Percentiles rank a stretch among this genome's conserved stretches.
These are phyloP conservation scores for Coniferiporia sulphurascens DNA, from an alignment of 1,284 basidiomycete genomes.

Conservation along the genomic window DNA sequence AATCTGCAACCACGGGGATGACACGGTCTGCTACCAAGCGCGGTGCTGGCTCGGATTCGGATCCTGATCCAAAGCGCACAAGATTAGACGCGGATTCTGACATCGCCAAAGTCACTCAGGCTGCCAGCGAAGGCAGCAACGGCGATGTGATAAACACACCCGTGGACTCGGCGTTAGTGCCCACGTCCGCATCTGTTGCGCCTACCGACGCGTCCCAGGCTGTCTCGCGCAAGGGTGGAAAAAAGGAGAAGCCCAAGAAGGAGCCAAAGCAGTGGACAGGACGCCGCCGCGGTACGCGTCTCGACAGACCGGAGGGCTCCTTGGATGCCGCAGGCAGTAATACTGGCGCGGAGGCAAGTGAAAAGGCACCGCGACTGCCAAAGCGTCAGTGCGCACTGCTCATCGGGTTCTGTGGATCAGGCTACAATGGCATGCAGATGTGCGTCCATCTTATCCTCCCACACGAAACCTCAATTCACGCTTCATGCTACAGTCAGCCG, in stretches of 20 bases:
- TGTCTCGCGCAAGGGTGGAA: background rate
- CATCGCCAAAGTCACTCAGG: background rate
- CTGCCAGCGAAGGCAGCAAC: no score
- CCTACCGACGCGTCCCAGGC: background rate
- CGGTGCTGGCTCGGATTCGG: background rate
- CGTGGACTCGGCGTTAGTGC: background rate
- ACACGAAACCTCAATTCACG: background rate
- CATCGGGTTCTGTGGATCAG: slow-evolving; percentile 76
- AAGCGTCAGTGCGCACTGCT: slow-evolving; percentile 71
- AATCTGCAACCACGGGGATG: background rate
- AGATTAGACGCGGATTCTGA: background rate
- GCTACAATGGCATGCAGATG: slow-evolving; percentile 96
- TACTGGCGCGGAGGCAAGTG: slow-evolving; percentile 24
- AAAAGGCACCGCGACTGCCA: slow-evolving; percentile 50
- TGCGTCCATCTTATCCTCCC: slow-evolving; percentile 37
- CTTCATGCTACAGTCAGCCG: slow-evolving; percentile 45
- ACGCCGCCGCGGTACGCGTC: slow-evolving; percentile 11
- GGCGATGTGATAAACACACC: background rate
- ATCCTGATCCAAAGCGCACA: background rate
- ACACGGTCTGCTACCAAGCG: background rate
- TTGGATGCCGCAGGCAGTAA: slow-evolving; percentile 29
- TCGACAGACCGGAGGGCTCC: slow-evolving; percentile 1
- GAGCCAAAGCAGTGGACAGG: slow-evolving; percentile 7
- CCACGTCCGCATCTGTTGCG: background rate
- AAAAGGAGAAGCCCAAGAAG: slow-evolving; percentile 2